Conservation (phyloP, 345 rosid species). For the Citrus medica region DNA sequence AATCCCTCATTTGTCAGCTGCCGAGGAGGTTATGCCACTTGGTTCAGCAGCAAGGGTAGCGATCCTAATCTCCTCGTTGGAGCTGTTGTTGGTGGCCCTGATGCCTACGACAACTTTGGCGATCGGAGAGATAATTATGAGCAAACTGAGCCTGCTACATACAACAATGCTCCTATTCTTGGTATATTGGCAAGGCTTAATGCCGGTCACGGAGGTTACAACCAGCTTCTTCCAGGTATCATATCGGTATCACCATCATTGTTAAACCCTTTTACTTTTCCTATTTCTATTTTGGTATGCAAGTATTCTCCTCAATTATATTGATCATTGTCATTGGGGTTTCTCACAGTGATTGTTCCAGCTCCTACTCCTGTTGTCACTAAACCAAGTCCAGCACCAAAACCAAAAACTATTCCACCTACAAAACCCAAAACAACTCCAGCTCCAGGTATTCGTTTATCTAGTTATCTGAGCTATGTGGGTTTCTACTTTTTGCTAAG, state of each 20-base stretch:
- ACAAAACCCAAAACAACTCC: slow-evolving; percentile 48
- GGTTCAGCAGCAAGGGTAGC: slow-evolving; percentile 69
- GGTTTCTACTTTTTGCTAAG: not conserved
- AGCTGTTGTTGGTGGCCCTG: slow-evolving; percentile 95
- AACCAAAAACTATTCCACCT: slow-evolving; percentile 37
- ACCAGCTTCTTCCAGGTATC: slow-evolving; percentile 93
- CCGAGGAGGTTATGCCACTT: slow-evolving; percentile 92
- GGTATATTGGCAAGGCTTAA: slow-evolving; percentile 83
- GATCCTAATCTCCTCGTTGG: slow-evolving; percentile 93
- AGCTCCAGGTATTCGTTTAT: slow-evolving; percentile 48
- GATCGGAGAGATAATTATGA: slow-evolving; percentile 91
- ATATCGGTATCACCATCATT: not conserved
- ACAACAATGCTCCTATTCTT: slow-evolving; percentile 93
- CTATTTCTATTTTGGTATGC: not conserved
- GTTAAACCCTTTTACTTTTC: not conserved
- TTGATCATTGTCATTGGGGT: slow-evolving; percentile 5
- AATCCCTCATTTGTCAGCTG: slow-evolving; percentile 67
- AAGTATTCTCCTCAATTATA: not conserved
- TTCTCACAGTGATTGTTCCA: slow-evolving; percentile 47
- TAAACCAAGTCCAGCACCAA: slow-evolving; percentile 39
- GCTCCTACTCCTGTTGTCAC: slow-evolving; percentile 37
- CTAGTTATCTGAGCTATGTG: not conserved
- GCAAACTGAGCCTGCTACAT: slow-evolving; percentile 98
- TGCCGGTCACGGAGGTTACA: slow-evolving; percentile 64
- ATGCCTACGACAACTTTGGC: slow-evolving; percentile 90